Percentiles rank a stretch among this genome's conserved stretches.
Evolutionary conservation across 108 stramenopile species (phyloP).

Genomic region (Fragilaria radians): DNA sequence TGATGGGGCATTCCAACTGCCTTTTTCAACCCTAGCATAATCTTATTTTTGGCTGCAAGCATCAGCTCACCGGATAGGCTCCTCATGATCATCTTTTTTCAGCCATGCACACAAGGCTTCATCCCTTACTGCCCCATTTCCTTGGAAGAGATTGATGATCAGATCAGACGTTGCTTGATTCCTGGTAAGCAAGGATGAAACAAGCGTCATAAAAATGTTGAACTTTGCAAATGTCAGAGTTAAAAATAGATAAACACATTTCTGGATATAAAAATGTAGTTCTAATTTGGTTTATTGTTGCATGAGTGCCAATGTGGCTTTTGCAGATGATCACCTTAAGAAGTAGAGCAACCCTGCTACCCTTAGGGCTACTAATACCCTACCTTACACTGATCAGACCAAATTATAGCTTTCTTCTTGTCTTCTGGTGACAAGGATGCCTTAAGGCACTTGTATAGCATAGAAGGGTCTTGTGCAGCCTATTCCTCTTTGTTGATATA

Average conservation of each 20-base stretch:
- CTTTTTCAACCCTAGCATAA: constrained; percentile 2
- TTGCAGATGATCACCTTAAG: constrained; percentile 26
- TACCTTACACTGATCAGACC: background rate
- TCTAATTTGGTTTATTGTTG: constrained; percentile 14
- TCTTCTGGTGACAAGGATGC: background rate
- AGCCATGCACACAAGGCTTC: constrained; percentile 14
- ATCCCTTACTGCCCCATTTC: constrained; percentile 14
- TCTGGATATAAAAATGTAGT: constrained; percentile 13
- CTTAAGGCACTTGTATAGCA: background rate
- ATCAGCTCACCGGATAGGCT: constrained; percentile 17
- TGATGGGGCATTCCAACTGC: constrained; percentile 6
- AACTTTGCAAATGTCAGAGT: constrained; percentile 21
- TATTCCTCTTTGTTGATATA: background rate
- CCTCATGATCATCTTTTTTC: constrained; percentile 21
- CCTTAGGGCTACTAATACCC: background rate
- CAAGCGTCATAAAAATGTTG: constrained; percentile 14
- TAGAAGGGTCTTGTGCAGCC: constrained; percentile 4
- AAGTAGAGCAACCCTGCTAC: constrained; percentile 1
- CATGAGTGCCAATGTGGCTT: constrained; percentile 13
- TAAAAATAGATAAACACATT: constrained; percentile 10
- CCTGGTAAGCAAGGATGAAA: constrained; percentile 8
- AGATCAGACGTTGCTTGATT: constrained; percentile 12
- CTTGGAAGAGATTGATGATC: constrained; percentile 33
- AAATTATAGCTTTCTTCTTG: background rate
- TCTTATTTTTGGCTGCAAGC: constrained; percentile 22